Conservation (phyloP, 2,329 filamentous ascomycete species). For the Aureobasidium sp. region DNA sequence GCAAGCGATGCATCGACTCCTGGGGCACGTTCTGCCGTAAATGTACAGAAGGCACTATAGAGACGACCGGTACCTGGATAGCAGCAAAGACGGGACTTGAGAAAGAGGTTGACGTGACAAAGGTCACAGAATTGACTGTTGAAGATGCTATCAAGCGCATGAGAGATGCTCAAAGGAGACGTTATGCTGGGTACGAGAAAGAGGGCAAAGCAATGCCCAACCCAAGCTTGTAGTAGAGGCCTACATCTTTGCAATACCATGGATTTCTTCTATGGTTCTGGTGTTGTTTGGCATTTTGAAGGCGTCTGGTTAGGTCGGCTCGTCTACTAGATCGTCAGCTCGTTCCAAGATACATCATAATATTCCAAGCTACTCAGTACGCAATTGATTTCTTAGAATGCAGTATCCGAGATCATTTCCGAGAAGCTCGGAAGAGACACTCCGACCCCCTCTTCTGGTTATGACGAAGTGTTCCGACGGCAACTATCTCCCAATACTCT, state of each 20-base stretch:
- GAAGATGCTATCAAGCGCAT: conserved; percentile 20
- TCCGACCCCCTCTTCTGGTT: neutral
- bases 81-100: conserved; percentile 26
- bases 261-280: neutral
- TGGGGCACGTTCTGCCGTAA: conserved; percentile 27
- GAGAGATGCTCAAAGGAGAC: conserved; percentile 23
- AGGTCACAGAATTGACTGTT: conserved; percentile 17
- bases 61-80: conserved; percentile 25
- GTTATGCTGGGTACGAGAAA: conserved; percentile 25
- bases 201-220: conserved; percentile 28
- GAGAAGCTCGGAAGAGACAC: neutral
- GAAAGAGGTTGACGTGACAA: conserved; percentile 20
- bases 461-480: neutral
- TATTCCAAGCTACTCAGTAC: neutral
- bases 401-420: neutral
- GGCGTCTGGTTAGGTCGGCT: neutral
- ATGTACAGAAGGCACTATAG: conserved; percentile 22
- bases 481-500: neutral
- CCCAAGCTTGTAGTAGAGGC: conserved; percentile 20
- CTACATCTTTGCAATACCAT: neutral
- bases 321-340: neutral
- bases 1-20: conserved; percentile 29
- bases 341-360: neutral
- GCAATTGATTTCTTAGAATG: neutral
- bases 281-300: neutral